Evolutionary conservation across 2,329 filamentous ascomycete genomes (phyloP).

Genomic region (Colletotrichum cordylinicola): DNA sequence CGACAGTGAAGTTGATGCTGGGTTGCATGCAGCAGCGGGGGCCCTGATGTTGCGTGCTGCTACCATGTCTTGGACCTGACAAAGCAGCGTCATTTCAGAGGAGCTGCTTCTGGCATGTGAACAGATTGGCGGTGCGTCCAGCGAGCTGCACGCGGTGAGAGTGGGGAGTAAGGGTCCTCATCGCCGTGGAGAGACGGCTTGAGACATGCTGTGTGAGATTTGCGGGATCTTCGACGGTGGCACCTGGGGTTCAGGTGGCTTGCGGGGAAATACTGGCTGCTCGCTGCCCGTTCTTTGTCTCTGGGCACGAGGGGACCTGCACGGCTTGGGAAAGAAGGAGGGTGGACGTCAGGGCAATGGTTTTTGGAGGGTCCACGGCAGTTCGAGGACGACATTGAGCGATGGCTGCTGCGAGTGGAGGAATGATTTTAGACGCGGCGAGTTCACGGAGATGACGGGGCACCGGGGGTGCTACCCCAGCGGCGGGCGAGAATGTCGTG

Average conservation of each 20-base stretch:
- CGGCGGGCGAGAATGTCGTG: background rate
- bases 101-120: background rate
- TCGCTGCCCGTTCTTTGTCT: background rate
- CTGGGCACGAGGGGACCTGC: background rate
- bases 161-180: background rate
- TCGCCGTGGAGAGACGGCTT: background rate
- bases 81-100: background rate
- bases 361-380: background rate
- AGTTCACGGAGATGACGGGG: background rate
- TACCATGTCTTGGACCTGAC: background rate
- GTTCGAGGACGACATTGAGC: background rate
- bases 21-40: conserved; percentile 1
- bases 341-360: background rate
- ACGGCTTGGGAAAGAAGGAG: background rate
- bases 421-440: background rate
- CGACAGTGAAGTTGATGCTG: background rate
- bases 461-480: background rate
- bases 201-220: conserved; percentile 1
- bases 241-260: background rate
- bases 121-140: background rate
- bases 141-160: background rate
- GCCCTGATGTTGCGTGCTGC: background rate
- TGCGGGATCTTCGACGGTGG: background rate
- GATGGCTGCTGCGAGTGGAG: background rate
- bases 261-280: background rate